Evolutionary conservation across 2,329 filamentous ascomycete genomes (phyloP), one percentile per base, ranked within the genome.

Genomic region (Diaporthe citri): DNA sequence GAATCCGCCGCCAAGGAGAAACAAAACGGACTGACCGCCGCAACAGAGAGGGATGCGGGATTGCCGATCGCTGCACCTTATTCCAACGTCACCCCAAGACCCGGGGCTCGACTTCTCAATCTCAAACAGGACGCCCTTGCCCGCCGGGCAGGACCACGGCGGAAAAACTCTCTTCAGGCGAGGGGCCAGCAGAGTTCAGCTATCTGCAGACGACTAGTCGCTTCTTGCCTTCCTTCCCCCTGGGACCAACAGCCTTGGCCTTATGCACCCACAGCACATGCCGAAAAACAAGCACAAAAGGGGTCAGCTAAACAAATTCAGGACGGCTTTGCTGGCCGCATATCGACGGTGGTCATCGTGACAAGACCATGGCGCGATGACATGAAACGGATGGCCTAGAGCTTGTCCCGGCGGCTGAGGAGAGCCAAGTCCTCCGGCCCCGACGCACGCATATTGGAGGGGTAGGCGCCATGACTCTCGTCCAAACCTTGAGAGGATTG

Each of bases 21-120:
- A 71, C 69, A 57, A 17, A 57, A 48, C 69, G 43, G 56, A 20
- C 12, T 25, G 34, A 20, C n/a, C 13, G 46, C 64, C 64, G 64
- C 48, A 39, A 25, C 46, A 52, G 31, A 46, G 64, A 69, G 31
- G 64, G 64, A 69, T 55, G 31, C 22, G 15, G 39, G 39, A 15
- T 41, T 34, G 39, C 52, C 67, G 55, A 57, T 56, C 67, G 28
- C 52, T 59, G 69, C 51, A 43, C 39, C 55, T 36, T 69, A 48
- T 48, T 73, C 43, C 39, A 73, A 73, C 71, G 57, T 67, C 59
- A 59, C 41, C 51, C 51, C 36, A 59, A 31, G 3, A 46, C 46
- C 64, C 43, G 31, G 12, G 46, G 6, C 64, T n/a, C 36, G 28
- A 20, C 34, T 39, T 52, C 22, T 69, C 34, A 69, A 69, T 69